A percentile compares a stretch with the other conserved stretches of the same genome.
Evolutionary conservation across 306 rosid genomes (phyloP).

Genomic region (Cicer judaicum): DNA sequence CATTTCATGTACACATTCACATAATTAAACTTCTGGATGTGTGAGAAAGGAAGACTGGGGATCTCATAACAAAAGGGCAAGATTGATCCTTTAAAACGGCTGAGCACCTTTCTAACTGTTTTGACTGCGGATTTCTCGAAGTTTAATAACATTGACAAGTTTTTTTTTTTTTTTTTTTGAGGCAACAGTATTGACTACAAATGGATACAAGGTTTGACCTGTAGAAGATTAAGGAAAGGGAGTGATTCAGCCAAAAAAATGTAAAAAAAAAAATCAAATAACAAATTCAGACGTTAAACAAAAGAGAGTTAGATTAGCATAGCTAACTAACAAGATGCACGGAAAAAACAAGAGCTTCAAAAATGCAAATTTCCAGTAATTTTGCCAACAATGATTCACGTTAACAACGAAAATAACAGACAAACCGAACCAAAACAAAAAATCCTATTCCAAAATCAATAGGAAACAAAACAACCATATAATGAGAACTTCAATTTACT

Average conservation of each 20-base stretch:
- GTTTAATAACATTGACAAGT: slow-evolving; percentile 48
- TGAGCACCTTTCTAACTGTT: slow-evolving; percentile 46
- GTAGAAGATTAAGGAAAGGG: slow-evolving; percentile 5
- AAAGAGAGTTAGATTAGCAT: not conserved
- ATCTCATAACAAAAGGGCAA: slow-evolving; percentile 27
- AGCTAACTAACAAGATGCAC: not conserved
- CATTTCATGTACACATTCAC: slow-evolving; percentile 93
- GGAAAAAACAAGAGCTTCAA: not conserved
- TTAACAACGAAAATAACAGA: not conserved
- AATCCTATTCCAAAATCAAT: not conserved
- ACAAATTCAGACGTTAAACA: not conserved
- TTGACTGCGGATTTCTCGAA: slow-evolving; percentile 41
- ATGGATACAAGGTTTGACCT: slow-evolving; percentile 28
- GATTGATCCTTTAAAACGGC: slow-evolving; percentile 36
- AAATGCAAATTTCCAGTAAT: not conserved
- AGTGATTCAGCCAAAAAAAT: not conserved
- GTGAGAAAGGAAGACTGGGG: slow-evolving; percentile 45
- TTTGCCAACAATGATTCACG: not conserved
- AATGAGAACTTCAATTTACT: not conserved
- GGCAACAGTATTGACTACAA: not conserved
- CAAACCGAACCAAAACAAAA: not conserved
- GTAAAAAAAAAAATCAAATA: not conserved
- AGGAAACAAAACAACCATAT: not conserved
- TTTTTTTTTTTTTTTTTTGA: too few species aligned
- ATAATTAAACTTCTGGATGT: slow-evolving; percentile 57